Conservation (phyloP, 768 basidiomycete species). For the Naematelia aurantialba region DNA sequence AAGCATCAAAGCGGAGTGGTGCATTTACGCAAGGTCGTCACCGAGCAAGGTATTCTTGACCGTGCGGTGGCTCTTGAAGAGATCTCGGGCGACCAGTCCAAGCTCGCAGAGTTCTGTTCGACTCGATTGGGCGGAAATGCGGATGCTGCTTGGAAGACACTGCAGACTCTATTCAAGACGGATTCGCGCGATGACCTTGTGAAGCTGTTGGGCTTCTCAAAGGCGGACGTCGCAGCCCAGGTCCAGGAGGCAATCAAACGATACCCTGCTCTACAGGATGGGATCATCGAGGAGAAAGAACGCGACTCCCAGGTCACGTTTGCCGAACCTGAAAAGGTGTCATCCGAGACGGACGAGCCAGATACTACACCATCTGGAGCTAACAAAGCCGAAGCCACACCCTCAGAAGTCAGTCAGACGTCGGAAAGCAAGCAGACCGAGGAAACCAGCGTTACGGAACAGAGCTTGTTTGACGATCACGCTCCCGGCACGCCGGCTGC, state of each 20-base stretch:
- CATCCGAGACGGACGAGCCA: constrained; percentile 3
- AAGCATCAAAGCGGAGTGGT: constrained; percentile 78
- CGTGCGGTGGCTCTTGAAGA: constrained; percentile 65
- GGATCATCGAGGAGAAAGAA: constrained; percentile 19
- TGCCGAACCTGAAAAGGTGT: constrained; percentile 44
- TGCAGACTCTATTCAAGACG: constrained; percentile 72
- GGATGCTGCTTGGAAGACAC: constrained; percentile 73
- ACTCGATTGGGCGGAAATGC: constrained; percentile 49
- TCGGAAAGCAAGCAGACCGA: constrained; percentile 59
- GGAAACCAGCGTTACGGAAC: constrained; percentile 62
- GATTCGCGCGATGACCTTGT: constrained; percentile 87
- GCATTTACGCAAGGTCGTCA: constrained; percentile 71
- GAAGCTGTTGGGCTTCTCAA: constrained; percentile 85
- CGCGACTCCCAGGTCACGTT: constrained; percentile 27
- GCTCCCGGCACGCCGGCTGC: constrained; percentile 63
- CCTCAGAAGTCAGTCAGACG: constrained; percentile 69
- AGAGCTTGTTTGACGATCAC: constrained; percentile 77
- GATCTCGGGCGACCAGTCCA: constrained; percentile 58
- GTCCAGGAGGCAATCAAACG: constrained; percentile 78
- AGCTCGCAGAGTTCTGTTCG: constrained; percentile 67
- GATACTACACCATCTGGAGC: constrained; percentile 12
- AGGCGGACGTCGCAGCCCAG: constrained; percentile 71
- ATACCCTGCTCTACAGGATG: constrained; percentile 13
- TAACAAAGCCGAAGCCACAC: constrained; percentile 60
- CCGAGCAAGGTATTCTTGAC: constrained; percentile 69